These are phyloP conservation scores for Colletotrichum navitas DNA, from an alignment of 2,329 filamentous ascomycete species.

Conservation along the genomic window DNA sequence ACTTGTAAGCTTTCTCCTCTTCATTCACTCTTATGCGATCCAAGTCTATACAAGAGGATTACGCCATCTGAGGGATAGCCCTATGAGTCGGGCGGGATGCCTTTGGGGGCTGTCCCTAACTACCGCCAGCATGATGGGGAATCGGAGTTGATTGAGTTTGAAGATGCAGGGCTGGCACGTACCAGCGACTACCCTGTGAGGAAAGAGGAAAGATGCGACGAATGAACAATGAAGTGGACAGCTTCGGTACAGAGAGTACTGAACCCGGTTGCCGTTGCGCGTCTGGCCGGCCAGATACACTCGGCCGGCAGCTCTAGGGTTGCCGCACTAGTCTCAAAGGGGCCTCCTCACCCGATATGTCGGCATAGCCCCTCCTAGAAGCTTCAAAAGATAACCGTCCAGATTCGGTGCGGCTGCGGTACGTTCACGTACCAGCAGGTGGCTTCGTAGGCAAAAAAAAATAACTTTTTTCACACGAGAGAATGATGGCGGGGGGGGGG, in stretches of 20 bases:
- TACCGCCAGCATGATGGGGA: conserved; percentile 7
- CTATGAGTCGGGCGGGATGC: conserved; percentile 18
- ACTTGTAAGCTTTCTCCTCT: conserved; percentile 25
- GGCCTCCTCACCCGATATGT: neutral
- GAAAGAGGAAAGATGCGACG: neutral
- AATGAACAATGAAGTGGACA: conserved; percentile 22
- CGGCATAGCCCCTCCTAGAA: conserved; percentile 11
- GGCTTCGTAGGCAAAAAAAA: neutral
- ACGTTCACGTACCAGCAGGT: neutral
- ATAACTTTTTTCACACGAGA: neutral
- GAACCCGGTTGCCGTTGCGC: neutral
- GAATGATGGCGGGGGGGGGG: neutral
- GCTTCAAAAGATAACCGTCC: conserved; percentile 9
- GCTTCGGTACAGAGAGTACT: neutral
- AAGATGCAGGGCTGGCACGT: neutral
- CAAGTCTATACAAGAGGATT: neutral
- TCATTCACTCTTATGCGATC: neutral
- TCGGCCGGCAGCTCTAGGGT: conserved; percentile 13
- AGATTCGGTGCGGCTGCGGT: neutral
- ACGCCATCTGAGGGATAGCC: neutral
- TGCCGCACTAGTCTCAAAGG: conserved; percentile 6
- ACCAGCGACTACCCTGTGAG: neutral
- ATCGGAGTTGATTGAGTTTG: conserved; percentile 4
- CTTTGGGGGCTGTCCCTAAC: conserved; percentile 10
- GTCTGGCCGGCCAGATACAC: neutral